A percentile compares a stretch with the other conserved stretches of the same genome.
Evolutionary conservation across 495 filamentous ascomycete species (phyloP).

Genomic region (Tuber magnatum): DNA sequence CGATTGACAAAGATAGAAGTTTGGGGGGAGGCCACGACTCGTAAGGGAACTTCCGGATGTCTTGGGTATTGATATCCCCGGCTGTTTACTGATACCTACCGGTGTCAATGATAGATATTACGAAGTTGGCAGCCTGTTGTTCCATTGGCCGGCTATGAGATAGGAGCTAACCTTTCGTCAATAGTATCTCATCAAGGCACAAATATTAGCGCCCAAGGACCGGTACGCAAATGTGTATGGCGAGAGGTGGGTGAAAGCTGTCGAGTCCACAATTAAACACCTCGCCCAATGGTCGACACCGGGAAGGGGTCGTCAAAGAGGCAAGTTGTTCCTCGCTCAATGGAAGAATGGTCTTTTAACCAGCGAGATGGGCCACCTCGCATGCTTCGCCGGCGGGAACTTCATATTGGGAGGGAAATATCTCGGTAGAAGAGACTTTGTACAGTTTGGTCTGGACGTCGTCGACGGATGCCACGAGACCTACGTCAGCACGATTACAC

Average conservation of each 20-base stretch:
- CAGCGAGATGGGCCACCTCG: slow-evolving; percentile 43
- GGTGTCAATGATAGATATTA: slow-evolving; percentile 31
- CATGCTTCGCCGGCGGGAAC: slow-evolving; percentile 44
- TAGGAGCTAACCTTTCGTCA: slow-evolving; percentile 29
- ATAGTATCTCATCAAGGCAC: slow-evolving; percentile 45
- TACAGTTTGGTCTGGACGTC: slow-evolving; percentile 40
- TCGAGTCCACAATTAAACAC: slow-evolving; percentile 40
- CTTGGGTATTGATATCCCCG: slow-evolving; percentile 1
- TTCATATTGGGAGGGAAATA: slow-evolving; percentile 41
- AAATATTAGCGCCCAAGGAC: slow-evolving; percentile 37
- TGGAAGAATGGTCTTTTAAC: slow-evolving; percentile 36
- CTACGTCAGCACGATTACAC: slow-evolving; percentile 40
- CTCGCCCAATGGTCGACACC: slow-evolving; percentile 37
- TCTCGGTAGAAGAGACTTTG: slow-evolving; percentile 31
- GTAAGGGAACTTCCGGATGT: slow-evolving; percentile 22
- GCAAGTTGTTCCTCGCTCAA: slow-evolving; percentile 38
- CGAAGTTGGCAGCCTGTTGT: slow-evolving; percentile 27
- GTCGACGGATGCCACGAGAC: slow-evolving; percentile 40
- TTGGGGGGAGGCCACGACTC: slow-evolving; percentile 41
- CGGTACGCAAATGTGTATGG: slow-evolving; percentile 39
- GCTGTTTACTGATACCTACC: background rate
- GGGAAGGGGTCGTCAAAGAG: slow-evolving; percentile 20
- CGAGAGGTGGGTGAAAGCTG: slow-evolving; percentile 43
- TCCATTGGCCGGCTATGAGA: background rate
- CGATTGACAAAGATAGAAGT: slow-evolving; percentile 34